Conservation (phyloP, 1,139 yeast genomes). For the Debaryomyces subglobosus region DNA sequence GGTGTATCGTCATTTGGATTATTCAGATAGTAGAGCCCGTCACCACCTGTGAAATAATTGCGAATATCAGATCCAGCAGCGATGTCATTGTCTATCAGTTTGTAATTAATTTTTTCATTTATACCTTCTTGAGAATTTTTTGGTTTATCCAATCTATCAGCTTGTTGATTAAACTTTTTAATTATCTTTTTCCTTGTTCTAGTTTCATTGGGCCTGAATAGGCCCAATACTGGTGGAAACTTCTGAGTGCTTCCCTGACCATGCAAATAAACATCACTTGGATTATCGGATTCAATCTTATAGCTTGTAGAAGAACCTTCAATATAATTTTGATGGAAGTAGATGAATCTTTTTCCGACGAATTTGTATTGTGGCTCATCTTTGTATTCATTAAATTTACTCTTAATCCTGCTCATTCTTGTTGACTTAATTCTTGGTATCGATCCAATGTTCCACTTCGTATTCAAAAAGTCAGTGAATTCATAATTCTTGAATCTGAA, state of each 20-base stretch:
- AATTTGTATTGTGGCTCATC: constrained; percentile 28
- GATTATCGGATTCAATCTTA: constrained; percentile 18
- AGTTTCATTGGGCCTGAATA: constrained; percentile 58
- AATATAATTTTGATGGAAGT: constrained; percentile 35
- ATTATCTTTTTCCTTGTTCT: constrained; percentile 46
- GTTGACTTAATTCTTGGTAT: constrained; percentile 40
- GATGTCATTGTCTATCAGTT: constrained; percentile 25
- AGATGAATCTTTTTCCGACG: constrained; percentile 30
- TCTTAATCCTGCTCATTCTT: constrained; percentile 21
- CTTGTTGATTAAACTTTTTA: constrained; percentile 21
- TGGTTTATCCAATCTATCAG: constrained; percentile 12
- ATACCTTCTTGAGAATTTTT: constrained; percentile 6
- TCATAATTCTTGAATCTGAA: constrained; percentile 32
- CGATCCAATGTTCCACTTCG: constrained; percentile 49
- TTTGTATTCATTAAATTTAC: constrained; percentile 18
- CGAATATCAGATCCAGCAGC: constrained; percentile 35
- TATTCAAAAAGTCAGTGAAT: constrained; percentile 29
- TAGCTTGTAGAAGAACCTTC: constrained; percentile 5
- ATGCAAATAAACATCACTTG: constrained; percentile 37
- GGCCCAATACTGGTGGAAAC: constrained; percentile 47
- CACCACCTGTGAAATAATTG: constrained; percentile 53
- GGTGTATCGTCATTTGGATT: constrained; percentile 62
- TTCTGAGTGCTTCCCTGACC: constrained; percentile 19
- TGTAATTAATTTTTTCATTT: constrained; percentile 9
- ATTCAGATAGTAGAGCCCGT: constrained; percentile 48